phyloP scores from a whole-genome alignment of 179 eudicot species.

The Beta lomatogona region DNA sequence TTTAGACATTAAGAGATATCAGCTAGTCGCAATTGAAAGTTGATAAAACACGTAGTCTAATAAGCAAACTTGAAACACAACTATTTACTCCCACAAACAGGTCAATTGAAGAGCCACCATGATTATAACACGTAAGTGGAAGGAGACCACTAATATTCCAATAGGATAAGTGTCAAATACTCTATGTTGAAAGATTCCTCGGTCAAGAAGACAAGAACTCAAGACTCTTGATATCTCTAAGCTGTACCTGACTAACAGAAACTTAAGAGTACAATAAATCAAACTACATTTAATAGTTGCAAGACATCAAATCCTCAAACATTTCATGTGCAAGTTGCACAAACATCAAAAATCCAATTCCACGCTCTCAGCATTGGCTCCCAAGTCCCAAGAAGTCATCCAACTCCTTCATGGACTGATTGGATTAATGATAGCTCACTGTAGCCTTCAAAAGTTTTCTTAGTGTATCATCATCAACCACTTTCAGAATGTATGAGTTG shows the following conservation, averaged over 20 bases:
- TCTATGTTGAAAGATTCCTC: not conserved
- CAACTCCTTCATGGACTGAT: not conserved
- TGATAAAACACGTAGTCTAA: not conserved
- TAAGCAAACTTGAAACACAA: not conserved
- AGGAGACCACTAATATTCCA: not conserved
- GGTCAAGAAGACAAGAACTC: too few species aligned
- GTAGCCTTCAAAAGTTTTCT: not conserved
- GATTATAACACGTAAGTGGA: not conserved
- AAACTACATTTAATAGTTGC: not conserved
- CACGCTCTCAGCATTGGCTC: not conserved
- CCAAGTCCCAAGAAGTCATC: not conserved
- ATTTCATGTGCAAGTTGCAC: not conserved
- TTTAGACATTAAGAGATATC: not conserved
- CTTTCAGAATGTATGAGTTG: not conserved
- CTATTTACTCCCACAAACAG: not conserved
- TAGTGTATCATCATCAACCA: conserved; percentile 1
- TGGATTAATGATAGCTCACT: not conserved
- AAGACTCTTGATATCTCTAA: not conserved
- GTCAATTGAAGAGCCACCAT: not conserved
- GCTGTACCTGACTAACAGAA: not conserved
- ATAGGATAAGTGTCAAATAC: not conserved
- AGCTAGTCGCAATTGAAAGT: not conserved
- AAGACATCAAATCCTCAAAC: not conserved
- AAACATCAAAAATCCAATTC: not conserved
- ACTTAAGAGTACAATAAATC: conserved; percentile 1